Conservation (phyloP, 73 alveolate genomes). For the Effrenium voratum region DNA sequence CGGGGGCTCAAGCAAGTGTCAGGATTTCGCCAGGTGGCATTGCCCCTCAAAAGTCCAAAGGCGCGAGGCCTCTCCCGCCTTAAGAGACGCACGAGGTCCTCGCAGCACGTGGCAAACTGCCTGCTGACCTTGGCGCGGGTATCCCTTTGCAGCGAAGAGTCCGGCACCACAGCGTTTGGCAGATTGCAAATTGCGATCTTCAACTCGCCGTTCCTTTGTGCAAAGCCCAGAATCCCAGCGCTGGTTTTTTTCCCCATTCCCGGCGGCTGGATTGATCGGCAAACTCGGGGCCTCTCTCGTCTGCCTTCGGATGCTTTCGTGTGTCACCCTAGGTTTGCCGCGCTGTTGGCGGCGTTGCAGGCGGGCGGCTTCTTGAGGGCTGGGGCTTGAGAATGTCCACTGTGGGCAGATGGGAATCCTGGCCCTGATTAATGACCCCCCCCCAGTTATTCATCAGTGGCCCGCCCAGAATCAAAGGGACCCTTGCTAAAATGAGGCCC, state of each 20-base stretch:
- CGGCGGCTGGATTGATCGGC: not conserved
- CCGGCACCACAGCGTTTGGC: not conserved
- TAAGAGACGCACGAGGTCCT: not conserved
- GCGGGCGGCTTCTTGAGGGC: not conserved
- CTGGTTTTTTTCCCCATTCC: too few species aligned
- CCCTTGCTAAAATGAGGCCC: too few species aligned
- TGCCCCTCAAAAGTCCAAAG: not conserved
- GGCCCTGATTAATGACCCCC: too few species aligned
- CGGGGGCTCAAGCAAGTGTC: not conserved
- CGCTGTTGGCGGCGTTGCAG: conserved; percentile 26
- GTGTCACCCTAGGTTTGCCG: not conserved
- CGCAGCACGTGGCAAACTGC: conserved; percentile 65
- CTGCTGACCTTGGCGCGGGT: conserved; percentile 20
- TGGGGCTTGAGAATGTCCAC: not conserved
- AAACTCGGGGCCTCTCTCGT: not conserved
- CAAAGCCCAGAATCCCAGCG: too few species aligned
- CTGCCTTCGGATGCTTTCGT: not conserved
- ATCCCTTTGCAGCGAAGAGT: conserved; percentile 31
- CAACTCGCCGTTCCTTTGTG: not conserved
- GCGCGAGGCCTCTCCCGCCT: not conserved
- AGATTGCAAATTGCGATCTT: not conserved
- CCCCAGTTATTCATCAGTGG: too few species aligned
- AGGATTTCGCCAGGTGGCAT: not conserved
- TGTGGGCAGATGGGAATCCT: not conserved
- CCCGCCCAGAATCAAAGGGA: too few species aligned